Percentiles rank a stretch among this genome's conserved stretches.
phyloP scores from a whole-genome alignment of 2,329 filamentous ascomycete genomes.

The Dactylellina drechsleri region DNA sequence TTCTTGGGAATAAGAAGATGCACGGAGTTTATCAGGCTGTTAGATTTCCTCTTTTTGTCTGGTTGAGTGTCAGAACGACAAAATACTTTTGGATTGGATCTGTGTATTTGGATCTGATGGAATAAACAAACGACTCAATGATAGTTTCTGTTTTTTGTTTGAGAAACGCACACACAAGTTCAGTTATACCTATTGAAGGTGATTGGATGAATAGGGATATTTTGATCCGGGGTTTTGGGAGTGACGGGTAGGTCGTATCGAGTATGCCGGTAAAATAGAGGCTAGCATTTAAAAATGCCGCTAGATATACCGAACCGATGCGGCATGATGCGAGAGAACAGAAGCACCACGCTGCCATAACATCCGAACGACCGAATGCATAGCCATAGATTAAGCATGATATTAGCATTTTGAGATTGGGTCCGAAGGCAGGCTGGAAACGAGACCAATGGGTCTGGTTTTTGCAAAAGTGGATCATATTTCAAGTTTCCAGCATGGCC shows the following conservation, averaged over 20 bases:
- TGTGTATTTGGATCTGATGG: slow-evolving; percentile 13
- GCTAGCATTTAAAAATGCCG: too few relatives aligned
- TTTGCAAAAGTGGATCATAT: neutral
- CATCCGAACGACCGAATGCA: neutral
- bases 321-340: neutral
- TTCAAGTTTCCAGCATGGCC: slow-evolving; percentile 15
- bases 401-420: neutral
- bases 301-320: slow-evolving; percentile 1
- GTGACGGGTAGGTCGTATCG: neutral
- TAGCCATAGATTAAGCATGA: neutral
- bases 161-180: neutral
- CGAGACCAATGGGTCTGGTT: neutral
- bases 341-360: too few relatives aligned
- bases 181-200: too few relatives aligned
- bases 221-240: too few relatives aligned
- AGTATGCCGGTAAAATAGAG: neutral
- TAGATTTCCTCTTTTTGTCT: neutral
- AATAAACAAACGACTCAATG: slow-evolving; percentile 18
- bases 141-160: slow-evolving; percentile 14
- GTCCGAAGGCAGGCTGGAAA: too few relatives aligned
- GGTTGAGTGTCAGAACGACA: slow-evolving; percentile 6
- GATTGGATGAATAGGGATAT: too few relatives aligned
- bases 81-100: slow-evolving; percentile 8
- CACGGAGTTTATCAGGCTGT: slow-evolving; percentile 4
- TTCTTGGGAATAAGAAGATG: neutral